Evolutionary conservation across 352 stramenopile species (phyloP).

Genomic region (Albugo candida): DNA sequence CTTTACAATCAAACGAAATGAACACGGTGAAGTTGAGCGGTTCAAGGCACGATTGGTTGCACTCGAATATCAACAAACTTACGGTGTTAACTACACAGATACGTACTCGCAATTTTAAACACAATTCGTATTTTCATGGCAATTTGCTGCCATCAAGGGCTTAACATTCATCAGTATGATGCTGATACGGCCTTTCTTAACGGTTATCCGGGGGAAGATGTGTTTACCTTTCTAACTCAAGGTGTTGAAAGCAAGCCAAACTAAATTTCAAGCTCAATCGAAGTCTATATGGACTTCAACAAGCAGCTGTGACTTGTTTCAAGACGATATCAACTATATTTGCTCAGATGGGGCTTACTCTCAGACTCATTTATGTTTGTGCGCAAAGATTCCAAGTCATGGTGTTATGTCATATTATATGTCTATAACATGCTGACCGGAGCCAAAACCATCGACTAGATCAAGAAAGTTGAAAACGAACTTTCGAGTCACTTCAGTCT

Average conservation of each 20-base stretch:
- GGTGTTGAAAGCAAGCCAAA: conserved; percentile 1
- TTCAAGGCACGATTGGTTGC: too few relatives aligned
- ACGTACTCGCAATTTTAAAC: not conserved
- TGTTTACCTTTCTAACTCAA: not conserved
- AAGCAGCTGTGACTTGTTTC: conserved; percentile 10
- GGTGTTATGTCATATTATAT: conserved; percentile 4
- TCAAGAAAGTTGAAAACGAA: conserved; percentile 3
- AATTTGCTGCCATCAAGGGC: not conserved
- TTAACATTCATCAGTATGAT: not conserved
- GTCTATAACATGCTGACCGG: conserved; percentile 11
- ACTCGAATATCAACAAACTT: too few relatives aligned
- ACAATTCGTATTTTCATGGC: not conserved
- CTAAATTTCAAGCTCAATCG: conserved; percentile 6
- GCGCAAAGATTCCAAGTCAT: conserved; percentile 2
- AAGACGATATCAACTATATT: conserved; percentile 10
- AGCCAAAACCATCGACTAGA: conserved; percentile 1
- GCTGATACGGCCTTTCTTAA: not conserved
- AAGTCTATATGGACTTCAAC: conserved; percentile 9
- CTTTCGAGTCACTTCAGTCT: conserved; percentile 7
- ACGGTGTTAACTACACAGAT: conserved; percentile 1
- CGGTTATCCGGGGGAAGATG: not conserved
- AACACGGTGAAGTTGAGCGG: too few relatives aligned
- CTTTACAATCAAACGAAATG: too few relatives aligned
- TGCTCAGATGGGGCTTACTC: conserved; percentile 3
- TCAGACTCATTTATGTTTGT: conserved; percentile 10